These are phyloP conservation scores for Pezicula neosporulosa DNA, from an alignment of 2,329 filamentous ascomycete genomes.

Conservation along the genomic window DNA sequence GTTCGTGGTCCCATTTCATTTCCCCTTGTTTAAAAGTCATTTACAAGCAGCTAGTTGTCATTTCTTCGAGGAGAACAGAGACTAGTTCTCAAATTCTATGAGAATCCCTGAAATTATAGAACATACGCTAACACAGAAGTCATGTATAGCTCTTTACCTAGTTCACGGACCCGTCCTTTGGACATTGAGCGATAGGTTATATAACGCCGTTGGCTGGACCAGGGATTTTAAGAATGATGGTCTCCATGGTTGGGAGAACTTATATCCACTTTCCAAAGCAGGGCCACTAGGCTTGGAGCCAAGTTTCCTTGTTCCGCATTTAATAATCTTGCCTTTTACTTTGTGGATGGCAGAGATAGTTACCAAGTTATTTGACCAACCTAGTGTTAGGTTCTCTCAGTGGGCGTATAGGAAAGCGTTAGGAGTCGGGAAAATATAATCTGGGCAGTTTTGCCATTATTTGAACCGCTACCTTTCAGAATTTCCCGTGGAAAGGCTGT, in stretches of 20 bases:
- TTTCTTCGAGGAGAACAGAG: too few species aligned
- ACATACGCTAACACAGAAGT: too few species aligned
- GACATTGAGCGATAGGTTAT: conserved; percentile 59
- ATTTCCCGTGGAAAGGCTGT: too few species aligned
- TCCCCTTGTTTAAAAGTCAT: too few species aligned
- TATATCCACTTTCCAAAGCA: conserved; percentile 47
- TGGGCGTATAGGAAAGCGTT: conserved; percentile 52
- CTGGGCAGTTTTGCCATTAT: too few species aligned
- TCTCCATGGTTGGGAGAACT: conserved; percentile 54
- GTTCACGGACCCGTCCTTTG: conserved; percentile 60
- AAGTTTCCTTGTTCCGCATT: conserved; percentile 54
- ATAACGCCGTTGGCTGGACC: conserved; percentile 55
- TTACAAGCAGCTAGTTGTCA: too few species aligned
- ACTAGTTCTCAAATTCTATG: too few species aligned
- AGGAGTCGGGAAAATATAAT: conserved; percentile 1
- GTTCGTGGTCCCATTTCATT: too few species aligned
- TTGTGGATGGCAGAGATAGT: conserved; percentile 54
- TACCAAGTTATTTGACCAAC: conserved; percentile 55
- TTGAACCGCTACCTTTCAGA: too few species aligned
- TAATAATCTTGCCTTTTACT: conserved; percentile 57
- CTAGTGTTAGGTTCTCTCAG: conserved; percentile 52
- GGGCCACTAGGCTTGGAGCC: conserved; percentile 61
- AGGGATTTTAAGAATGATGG: conserved; percentile 44
- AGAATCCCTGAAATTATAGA: too few species aligned
- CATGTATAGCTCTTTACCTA: conserved; percentile 48